Base-by-base conservation (phyloP, 306 rosid species). In the Vicia faba region DNA sequence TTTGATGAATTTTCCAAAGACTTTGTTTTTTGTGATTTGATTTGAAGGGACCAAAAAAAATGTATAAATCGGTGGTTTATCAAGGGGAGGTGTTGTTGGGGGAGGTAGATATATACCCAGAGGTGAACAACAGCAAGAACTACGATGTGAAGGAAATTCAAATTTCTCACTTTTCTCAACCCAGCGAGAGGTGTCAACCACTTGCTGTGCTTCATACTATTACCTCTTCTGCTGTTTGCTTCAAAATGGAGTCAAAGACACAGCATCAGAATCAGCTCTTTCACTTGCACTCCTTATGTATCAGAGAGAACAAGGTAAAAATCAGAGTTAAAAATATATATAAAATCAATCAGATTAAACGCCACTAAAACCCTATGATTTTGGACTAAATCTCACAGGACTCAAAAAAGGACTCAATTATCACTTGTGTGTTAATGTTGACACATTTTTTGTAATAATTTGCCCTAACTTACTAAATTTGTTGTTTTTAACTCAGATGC, bases 101-200 rank as follows among this genome's bases (percentile, higher is more conserved):
- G 57, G 97, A 90, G 71, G 96, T 95, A 49, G 97, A 88, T 68
- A 71, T 90, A 62, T 90, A 79, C 84, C 91, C 89, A 61, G 89
- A 68, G 81, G 87, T 55, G 18, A 55, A 81, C 78, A 83, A 83
- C 85, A 80, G 88, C 86, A 80, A 74, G 75, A 75, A 72, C 73
- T 44, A 81, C 70, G 83, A 86, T 77, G 61, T 84, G 95, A 88
- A 81, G 91, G 97, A 88, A 82, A 88, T 95, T 95, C 85, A 92
- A 83, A 82, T 95, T 80, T 86, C 72, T 77, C 88, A 88, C 57
- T 90, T 88, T 66, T 86, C 99, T 26, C 97, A 82, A 84, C 76
- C 97, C 49, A 95, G 99, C 87, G 99, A 95, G 87, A 86, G 99
- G 74, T 95, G 99, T 76, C 92, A 91, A 65, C 99, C 99, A 82